Percentiles rank a stretch among this genome's conserved stretches.
These are phyloP conservation scores for Lipomyces chichibuensis DNA, from an alignment of 805 yeast species.

Conservation along the genomic window DNA sequence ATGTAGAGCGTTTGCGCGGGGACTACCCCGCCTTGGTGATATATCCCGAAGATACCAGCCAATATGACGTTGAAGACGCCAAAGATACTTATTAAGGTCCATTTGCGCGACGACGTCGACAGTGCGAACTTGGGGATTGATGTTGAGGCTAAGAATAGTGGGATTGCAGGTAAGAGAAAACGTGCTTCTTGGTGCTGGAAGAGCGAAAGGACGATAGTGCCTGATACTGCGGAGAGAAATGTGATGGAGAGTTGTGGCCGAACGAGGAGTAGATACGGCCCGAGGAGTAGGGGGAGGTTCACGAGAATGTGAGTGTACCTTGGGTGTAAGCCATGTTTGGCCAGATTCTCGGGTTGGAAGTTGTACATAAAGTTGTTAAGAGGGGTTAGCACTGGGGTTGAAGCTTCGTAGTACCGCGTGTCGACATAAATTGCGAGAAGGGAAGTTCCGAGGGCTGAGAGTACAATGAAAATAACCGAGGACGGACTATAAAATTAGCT, in stretches of 20 bases:
- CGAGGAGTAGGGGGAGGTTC: constrained; percentile 79
- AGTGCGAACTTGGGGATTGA: constrained; percentile 25
- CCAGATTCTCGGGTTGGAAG: constrained; percentile 57
- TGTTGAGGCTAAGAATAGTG: constrained; percentile 53
- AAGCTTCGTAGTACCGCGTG: constrained; percentile 29
- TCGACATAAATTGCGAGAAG: constrained; percentile 23
- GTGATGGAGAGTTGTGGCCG: constrained; percentile 38
- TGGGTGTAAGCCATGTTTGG: constrained; percentile 82
- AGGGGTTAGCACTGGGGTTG: constrained; percentile 63
- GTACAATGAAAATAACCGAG: constrained; percentile 15
- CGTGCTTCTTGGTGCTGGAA: constrained; percentile 95
- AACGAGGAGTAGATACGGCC: constrained; percentile 66
- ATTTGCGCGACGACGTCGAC: constrained; percentile 33
- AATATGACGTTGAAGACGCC: constrained; percentile 62
- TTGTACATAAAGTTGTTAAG: constrained; percentile 78
- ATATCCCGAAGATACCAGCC: constrained; percentile 70
- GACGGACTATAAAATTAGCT: constrained; percentile 18
- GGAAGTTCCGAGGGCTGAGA: constrained; percentile 16
- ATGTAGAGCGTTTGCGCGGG: constrained; percentile 54
- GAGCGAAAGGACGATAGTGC: constrained; percentile 61
- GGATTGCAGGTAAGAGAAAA: constrained; percentile 77
- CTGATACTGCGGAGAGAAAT: constrained; percentile 60
- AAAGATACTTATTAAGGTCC: constrained; percentile 51
- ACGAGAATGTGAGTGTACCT: constrained; percentile 70
- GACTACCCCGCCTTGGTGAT: constrained; percentile 90